Evolutionary conservation across 2,329 filamentous ascomycete species (phyloP), one percentile per base, ranked within the genome.

Genomic region (Fusarium irregulare): DNA sequence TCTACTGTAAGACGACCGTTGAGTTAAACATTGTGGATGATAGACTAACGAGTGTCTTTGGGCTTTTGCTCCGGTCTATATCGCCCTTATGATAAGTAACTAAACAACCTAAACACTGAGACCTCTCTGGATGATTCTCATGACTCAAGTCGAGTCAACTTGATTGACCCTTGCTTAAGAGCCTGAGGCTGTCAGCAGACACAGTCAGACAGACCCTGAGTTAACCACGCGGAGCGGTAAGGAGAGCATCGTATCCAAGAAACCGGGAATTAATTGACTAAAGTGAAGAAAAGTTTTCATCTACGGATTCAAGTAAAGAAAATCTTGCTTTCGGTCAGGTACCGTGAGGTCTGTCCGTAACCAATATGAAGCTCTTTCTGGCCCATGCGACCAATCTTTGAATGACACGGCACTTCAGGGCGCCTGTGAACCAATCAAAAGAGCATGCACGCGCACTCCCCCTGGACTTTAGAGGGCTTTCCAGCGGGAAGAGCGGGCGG

Each of bases 381-480:
- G 56, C 45, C 60, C 34, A 54, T 57, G 58, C 50, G 47, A 55
- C 64, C 69, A 74, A 69, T 73, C 51, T 66, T 71, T 53, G 68
- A 64, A 60, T 59, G 70, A 74, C 72, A 73, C 63, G 71, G 68
- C 66, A 72, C 47, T 72, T 66, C 45, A 41, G 50, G 59, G 32
- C 47, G 49, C 34, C 46, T 61, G 44, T 69, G 45, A 64, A 21
- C 73, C 73, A 75, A 73, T 74, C 56, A 73, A 53, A 27, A 34
- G 46, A 20, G 54, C 64, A 72, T 69, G 49, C 53, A 58, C 56
- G 58, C 47, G 62, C 47, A 66, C 63, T 37, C 59, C 62, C 66
- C 32, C 47, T 23, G 18, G 2, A 7, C 18, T 34, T 18, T 51
- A 34, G 30, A 50, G 34, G 25, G 41, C n/a, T 51, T 27, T 58